Evolutionary conservation across 805 yeast genomes (phyloP), one percentile per base, ranked within the genome.

Genomic region (Ogataea pilisensis): DNA sequence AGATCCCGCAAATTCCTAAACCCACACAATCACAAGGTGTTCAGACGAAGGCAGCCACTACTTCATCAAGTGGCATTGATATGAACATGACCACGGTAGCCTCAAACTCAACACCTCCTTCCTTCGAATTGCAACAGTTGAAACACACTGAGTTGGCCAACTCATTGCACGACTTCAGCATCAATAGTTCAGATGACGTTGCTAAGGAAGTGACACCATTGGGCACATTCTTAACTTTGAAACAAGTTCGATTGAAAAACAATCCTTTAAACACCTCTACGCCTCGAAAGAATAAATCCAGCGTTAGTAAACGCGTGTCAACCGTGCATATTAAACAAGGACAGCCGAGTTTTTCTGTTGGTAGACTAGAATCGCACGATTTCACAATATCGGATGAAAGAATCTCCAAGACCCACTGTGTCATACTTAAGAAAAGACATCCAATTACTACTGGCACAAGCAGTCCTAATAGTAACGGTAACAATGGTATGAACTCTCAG

Each of bases 371-470:
- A 17, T 75, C 71, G 3, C 75, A 85, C 44, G 80, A 85, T 55
- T 72, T 76, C 26, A 68, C 68, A 32, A 75, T 86, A 14, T 66
- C 74, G 25, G 96, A 90, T 50, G 83, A 74, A 50, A 65, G 96
- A 34, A 73, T 91, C 52, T 90, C 97, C 2, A 85, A 88, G 48
- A 70, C 82, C 1, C 98, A 93, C 61, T 89, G 96, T 60, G 65
- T 80, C 24, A 67, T 91, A 12, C 53, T 70, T 40, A 78, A 78
- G 53, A 74, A 78, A 44, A 68, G 88, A 43, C 87, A 82, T 54
- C 80, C 80, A 0, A 73, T 78, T 3, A 49, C 53, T 8, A 73
- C 74, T 12, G 31, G 22, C 12, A 72, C 74, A 12, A 24, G 16
- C 7, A 22, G 27, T 5, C 24, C 34, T 5, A 30, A 28, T 26